A percentile compares a stretch with the other conserved stretches of the same genome.
These are phyloP conservation scores for Umbelopsis ramanniana DNA, from an alignment of 192 early-diverging fungal species.

Conservation along the genomic window DNA sequence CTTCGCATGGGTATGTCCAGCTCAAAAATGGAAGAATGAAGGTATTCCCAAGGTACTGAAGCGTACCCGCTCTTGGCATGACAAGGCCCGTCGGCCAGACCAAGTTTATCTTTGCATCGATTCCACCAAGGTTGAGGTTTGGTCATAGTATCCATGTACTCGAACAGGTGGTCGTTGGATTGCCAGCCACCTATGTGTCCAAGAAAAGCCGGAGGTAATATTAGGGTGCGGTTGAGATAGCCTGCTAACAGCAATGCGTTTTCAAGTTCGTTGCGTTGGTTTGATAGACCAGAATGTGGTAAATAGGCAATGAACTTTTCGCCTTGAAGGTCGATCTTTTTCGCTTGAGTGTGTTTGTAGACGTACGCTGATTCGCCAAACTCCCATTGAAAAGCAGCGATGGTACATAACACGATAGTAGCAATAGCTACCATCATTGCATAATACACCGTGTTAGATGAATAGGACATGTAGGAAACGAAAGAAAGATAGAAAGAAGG, in stretches of 20 bases:
- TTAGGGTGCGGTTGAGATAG: slow-evolving; percentile 57
- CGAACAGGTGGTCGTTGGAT: slow-evolving; percentile 37
- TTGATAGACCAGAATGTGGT: slow-evolving; percentile 59
- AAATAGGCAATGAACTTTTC: slow-evolving; percentile 60
- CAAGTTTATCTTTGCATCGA: slow-evolving; percentile 37
- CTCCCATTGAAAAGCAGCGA: background rate
- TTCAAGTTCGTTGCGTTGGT: slow-evolving; percentile 59
- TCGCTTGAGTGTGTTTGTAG: background rate
- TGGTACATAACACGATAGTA: background rate
- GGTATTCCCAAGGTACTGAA: slow-evolving; percentile 5
- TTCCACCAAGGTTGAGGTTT: slow-evolving; percentile 43
- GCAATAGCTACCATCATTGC: background rate
- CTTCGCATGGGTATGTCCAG: slow-evolving; percentile 18
- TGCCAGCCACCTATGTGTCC: slow-evolving; percentile 53
- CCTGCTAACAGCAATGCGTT: slow-evolving; percentile 58
- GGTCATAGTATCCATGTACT: slow-evolving; percentile 41
- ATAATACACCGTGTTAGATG: background rate
- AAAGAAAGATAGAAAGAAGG: background rate
- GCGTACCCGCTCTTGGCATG: slow-evolving; percentile 34
- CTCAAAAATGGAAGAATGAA: slow-evolving; percentile 35
- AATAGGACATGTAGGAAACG: background rate
- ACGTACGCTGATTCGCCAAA: background rate
- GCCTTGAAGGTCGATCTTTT: slow-evolving; percentile 17
- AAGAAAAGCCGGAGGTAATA: slow-evolving; percentile 56
- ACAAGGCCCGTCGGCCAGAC: slow-evolving; percentile 34